Percentiles rank a stretch among this genome's conserved stretches.
phyloP scores from a whole-genome alignment of 1,284 basidiomycete species.

The Boletus semigastroideus region DNA sequence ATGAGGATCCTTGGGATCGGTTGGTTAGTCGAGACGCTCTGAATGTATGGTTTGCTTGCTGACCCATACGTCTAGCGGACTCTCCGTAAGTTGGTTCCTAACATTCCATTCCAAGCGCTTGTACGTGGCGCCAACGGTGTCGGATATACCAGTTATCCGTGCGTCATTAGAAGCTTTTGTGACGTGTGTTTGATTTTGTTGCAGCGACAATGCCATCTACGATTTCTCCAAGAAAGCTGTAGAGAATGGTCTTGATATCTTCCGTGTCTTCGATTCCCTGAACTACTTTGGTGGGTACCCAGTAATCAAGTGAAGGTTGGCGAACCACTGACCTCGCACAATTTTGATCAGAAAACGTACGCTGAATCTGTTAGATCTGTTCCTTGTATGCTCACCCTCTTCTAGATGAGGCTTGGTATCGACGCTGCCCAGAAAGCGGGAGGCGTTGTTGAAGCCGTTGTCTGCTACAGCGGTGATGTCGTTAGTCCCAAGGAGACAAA shows the following conservation, averaged over 20 bases:
- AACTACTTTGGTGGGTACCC: constrained; percentile 85
- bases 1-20: constrained; percentile 99
- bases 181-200: constrained; percentile 10
- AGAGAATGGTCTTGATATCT: constrained; percentile 98
- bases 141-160: constrained; percentile 99
- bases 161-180: constrained; percentile 32
- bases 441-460: constrained; percentile 95
- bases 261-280: constrained; percentile 99
- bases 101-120: constrained; percentile 98
- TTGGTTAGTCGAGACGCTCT: constrained; percentile 53
- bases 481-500: constrained; percentile 95
- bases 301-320: neutral
- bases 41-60: neutral
- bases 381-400: constrained; percentile 13
- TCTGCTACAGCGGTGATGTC: constrained; percentile 99
- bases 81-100: constrained; percentile 94
- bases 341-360: constrained; percentile 58
- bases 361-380: constrained; percentile 11
- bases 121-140: constrained; percentile 99
- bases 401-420: constrained; percentile 91
- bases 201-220: constrained; percentile 97
- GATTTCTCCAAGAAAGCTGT: constrained; percentile 99
- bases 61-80: constrained; percentile 58
- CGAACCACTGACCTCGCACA: constrained; percentile 9
- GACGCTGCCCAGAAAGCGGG: constrained; percentile 99